Percentiles rank a stretch among this genome's conserved stretches.
These are phyloP conservation scores for Perkinsela sp. DNA, from an alignment of 208 protist genomes.

Conservation along the genomic window DNA sequence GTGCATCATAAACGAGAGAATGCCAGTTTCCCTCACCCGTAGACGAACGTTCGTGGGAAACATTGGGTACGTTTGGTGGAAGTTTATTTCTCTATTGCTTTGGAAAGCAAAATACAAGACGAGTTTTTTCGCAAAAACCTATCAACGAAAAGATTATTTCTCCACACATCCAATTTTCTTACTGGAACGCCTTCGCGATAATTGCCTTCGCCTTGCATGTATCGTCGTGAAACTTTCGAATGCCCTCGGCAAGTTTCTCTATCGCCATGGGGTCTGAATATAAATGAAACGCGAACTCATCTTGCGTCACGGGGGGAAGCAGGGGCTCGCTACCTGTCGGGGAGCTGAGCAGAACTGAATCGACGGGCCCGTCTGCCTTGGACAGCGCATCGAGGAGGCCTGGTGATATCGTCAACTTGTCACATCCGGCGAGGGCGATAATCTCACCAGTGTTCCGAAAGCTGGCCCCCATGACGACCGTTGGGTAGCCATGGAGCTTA, in stretches of 20 bases:
- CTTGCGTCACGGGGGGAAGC: constrained; percentile 17
- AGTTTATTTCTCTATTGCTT: too few species aligned
- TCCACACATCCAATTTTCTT: too few species aligned
- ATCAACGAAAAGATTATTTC: too few species aligned
- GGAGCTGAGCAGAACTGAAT: constrained; percentile 21
- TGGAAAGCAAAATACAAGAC: too few species aligned
- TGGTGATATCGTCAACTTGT: constrained; percentile 85
- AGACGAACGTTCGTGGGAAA: too few species aligned
- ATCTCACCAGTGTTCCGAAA: constrained; percentile 81
- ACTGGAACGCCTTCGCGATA: constrained; percentile 12
- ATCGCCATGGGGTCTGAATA: constrained; percentile 80
- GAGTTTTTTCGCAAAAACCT: too few species aligned
- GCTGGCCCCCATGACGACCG: constrained; percentile 86
- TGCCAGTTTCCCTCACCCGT: too few species aligned
- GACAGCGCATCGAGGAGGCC: constrained; percentile 69
- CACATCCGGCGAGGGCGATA: constrained; percentile 70
- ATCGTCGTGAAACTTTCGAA: constrained; percentile 77
- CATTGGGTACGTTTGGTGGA: too few species aligned
- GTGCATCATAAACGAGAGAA: too few species aligned
- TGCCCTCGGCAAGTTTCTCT: constrained; percentile 86
- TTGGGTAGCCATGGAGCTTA: constrained; percentile 82
- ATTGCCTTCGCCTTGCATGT: constrained; percentile 44
- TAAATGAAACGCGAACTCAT: constrained; percentile 37
- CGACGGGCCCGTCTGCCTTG: constrained; percentile 9
- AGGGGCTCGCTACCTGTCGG: constrained; percentile 14